Evolutionary conservation across 495 filamentous ascomycete genomes (phyloP).

Genomic region (Penicillium diatomitis): DNA sequence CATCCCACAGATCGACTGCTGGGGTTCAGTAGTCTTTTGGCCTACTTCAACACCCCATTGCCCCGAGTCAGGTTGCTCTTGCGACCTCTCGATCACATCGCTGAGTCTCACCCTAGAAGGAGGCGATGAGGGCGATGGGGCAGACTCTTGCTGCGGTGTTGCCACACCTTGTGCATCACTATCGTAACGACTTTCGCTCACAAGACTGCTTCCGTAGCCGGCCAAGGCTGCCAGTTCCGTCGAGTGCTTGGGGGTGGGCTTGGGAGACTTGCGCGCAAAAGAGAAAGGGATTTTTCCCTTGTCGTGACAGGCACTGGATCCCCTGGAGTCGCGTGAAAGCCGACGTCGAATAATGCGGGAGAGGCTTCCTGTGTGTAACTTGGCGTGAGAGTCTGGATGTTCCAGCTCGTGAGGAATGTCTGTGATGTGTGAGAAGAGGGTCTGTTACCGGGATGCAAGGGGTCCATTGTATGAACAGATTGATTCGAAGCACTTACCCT

Average conservation of each 20-base stretch:
- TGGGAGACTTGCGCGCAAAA: slow-evolving; percentile 16
- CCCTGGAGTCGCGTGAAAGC: slow-evolving; percentile 27
- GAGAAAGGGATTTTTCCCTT: slow-evolving; percentile 10
- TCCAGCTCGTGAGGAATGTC: not conserved
- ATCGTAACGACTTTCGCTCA: slow-evolving; percentile 37
- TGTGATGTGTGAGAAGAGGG: not conserved
- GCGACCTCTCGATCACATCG: slow-evolving; percentile 14
- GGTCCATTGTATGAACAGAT: no score
- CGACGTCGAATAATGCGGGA: slow-evolving; percentile 27
- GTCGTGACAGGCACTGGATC: slow-evolving; percentile 1
- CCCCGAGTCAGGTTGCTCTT: slow-evolving; percentile 9
- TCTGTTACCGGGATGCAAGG: no score
- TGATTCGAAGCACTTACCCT: not conserved
- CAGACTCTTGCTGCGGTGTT: slow-evolving; percentile 18
- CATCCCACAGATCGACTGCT: slow-evolving; percentile 7
- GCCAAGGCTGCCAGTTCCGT: slow-evolving; percentile 6
- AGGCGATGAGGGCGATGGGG: slow-evolving; percentile 1
- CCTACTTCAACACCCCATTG: not conserved
- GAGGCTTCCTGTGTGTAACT: slow-evolving; percentile 10
- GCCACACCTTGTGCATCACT: slow-evolving; percentile 36
- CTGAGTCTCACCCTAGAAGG: slow-evolving; percentile 6
- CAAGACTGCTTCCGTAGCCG: slow-evolving; percentile 26
- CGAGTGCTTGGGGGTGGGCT: not conserved
- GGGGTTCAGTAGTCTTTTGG: not conserved
- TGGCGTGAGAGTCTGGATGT: not conserved